phyloP scores from a whole-genome alignment of 78 protist genomes.

The Dictyostelium purpureum region DNA sequence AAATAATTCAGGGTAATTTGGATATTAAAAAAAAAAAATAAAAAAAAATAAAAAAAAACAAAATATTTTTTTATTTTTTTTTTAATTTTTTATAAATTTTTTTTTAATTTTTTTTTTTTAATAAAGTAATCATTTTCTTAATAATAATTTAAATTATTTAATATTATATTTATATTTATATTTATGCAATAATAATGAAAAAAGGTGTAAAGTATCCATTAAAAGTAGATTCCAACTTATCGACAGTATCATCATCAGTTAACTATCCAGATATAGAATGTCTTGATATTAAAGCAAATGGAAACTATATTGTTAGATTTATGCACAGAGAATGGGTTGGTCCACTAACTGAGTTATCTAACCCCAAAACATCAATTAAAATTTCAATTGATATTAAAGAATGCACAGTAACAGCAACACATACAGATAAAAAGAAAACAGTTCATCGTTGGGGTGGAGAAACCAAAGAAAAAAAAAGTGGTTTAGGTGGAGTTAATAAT shows the following conservation, averaged over 20 bases:
- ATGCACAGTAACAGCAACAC: slow-evolving; percentile 45
- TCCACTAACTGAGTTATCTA: slow-evolving; percentile 22
- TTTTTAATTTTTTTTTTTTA: too few relatives aligned
- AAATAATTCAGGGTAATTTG: too few relatives aligned
- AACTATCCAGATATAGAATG: slow-evolving; percentile 67
- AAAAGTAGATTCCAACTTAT: slow-evolving; percentile 32
- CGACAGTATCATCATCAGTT: slow-evolving; percentile 34
- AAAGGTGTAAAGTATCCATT: slow-evolving; percentile 62
- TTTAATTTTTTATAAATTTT: too few relatives aligned
- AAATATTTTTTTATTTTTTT: too few relatives aligned
- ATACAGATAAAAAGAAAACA: slow-evolving; percentile 70
- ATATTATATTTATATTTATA: too few relatives aligned
- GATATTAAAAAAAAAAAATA: too few relatives aligned
- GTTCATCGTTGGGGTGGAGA: slow-evolving; percentile 58
- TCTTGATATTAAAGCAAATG: slow-evolving; percentile 51
- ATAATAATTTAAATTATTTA: too few relatives aligned
- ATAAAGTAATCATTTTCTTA: too few relatives aligned
- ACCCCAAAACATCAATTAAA: slow-evolving; percentile 46
- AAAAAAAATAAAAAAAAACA: too few relatives aligned
- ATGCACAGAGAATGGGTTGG: slow-evolving; percentile 74
- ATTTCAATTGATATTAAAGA: slow-evolving; percentile 40
- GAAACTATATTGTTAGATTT: slow-evolving; percentile 53
- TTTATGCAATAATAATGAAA: slow-evolving; percentile 32
- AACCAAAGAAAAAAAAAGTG: background rate
- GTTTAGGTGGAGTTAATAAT: background rate